phyloP scores from a whole-genome alignment of 2,329 filamentous ascomycete genomes.

The Sporothrix pseudoabietina region DNA sequence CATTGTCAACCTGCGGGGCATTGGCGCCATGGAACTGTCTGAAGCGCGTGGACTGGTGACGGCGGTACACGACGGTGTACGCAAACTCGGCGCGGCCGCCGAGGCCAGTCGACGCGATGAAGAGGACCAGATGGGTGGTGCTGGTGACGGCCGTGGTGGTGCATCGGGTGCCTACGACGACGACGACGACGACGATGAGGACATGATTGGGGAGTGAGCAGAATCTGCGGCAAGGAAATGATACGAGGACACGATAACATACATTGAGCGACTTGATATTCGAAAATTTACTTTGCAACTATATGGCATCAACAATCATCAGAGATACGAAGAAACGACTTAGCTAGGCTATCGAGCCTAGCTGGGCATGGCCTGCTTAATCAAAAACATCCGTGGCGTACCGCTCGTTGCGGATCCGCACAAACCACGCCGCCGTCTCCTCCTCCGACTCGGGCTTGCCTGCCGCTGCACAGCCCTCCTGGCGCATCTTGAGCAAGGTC shows the following conservation, averaged over 20 bases:
- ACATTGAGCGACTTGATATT: not conserved
- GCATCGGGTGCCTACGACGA: slow-evolving; percentile 58
- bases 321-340: not conserved
- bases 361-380: slow-evolving; percentile 47
- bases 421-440: slow-evolving; percentile 51
- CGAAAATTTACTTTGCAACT: not conserved
- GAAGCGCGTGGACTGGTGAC: slow-evolving; percentile 83
- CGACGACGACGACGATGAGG: slow-evolving; percentile 62
- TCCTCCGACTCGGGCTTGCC: slow-evolving; percentile 39
- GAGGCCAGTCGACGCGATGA: slow-evolving; percentile 77
- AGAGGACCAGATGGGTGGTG: slow-evolving; percentile 59
- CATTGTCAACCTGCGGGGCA: slow-evolving; percentile 68
- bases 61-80: slow-evolving; percentile 83
- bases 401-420: slow-evolving; percentile 55
- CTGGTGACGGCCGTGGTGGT: slow-evolving; percentile 60
- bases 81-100: slow-evolving; percentile 77
- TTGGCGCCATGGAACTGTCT: slow-evolving; percentile 90
- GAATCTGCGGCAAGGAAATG: not conserved
- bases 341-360: not conserved
- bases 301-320: too few species aligned
- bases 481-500: slow-evolving; percentile 42
- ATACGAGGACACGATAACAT: slow-evolving; percentile 46
- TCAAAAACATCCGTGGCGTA: slow-evolving; percentile 65
- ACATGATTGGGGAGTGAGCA: not conserved
- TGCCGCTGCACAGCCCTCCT: slow-evolving; percentile 38